Conservation (phyloP, 345 rosid genomes). For the Carallia brachiata region DNA sequence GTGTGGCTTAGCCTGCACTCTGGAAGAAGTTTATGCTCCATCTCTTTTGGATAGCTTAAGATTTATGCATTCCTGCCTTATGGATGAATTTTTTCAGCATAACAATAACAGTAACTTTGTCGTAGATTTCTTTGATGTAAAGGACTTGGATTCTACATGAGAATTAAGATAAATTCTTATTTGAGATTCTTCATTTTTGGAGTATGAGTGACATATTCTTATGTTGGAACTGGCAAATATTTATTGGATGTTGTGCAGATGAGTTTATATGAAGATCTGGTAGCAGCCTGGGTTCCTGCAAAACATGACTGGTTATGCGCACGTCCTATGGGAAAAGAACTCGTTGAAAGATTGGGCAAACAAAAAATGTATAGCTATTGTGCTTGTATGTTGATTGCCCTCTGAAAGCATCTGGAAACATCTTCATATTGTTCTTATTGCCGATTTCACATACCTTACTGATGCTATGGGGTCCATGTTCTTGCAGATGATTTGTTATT, state of each 20-base stretch:
- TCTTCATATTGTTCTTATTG: constrained; percentile 3
- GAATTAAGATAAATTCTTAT: not conserved
- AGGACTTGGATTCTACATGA: not conserved
- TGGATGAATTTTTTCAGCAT: not conserved
- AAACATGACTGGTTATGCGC: constrained; percentile 79
- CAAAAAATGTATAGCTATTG: constrained; percentile 78
- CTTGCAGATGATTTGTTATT: constrained; percentile 77
- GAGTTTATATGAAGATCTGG: constrained; percentile 98
- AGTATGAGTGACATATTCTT: not conserved
- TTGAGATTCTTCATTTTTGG: not conserved
- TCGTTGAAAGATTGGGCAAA: constrained; percentile 68
- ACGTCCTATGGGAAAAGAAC: constrained; percentile 70
- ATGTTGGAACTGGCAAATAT: not conserved
- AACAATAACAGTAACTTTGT: not conserved
- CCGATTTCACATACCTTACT: constrained; percentile 11
- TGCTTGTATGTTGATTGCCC: constrained; percentile 55
- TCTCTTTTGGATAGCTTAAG: not conserved
- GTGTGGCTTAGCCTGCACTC: not conserved
- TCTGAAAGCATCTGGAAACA: constrained; percentile 1
- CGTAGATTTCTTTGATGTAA: constrained; percentile 1
- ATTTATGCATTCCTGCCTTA: not conserved
- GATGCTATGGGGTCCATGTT: constrained; percentile 15
- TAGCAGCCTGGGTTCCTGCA: constrained; percentile 95
- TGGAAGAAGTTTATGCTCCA: not conserved
- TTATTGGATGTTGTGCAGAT: constrained; percentile 45